Evolutionary conservation across 441 rosid genomes (phyloP).

Genomic region (Populus trichocarpa): DNA sequence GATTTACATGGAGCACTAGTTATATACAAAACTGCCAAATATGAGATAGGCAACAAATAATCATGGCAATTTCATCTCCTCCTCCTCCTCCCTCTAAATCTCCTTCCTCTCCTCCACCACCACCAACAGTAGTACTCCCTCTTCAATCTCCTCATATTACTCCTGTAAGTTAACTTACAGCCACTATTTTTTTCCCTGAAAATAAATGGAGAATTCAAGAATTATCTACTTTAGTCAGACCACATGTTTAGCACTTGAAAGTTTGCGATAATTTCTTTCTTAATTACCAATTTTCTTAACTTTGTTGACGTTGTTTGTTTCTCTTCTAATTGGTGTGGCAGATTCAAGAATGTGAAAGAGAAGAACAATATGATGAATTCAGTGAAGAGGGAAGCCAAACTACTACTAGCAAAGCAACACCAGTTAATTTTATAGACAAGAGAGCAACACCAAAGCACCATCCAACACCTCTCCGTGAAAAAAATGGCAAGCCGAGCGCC

Average conservation of each 20-base stretch:
- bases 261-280: background rate
- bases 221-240: background rate
- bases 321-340: constrained; percentile 22
- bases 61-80: constrained; percentile 63
- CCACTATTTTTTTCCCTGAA: background rate
- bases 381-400: constrained; percentile 5
- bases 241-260: background rate
- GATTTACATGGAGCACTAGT: background rate
- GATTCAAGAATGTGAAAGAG: constrained; percentile 79
- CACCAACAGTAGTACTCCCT: constrained; percentile 21
- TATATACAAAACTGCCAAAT: background rate
- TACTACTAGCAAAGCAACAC: constrained; percentile 30
- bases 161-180: constrained; percentile 52
- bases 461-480: constrained; percentile 61
- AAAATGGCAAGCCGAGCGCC: constrained; percentile 28
- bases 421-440: constrained; percentile 22
- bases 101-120: constrained; percentile 28
- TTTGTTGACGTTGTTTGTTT: background rate
- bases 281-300: background rate
- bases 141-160: constrained; percentile 57
- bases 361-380: constrained; percentile 41
- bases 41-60: constrained; percentile 9
- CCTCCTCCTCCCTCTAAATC: constrained; percentile 50
- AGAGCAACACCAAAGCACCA: constrained; percentile 29
- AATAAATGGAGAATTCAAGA: background rate